These are phyloP conservation scores for Pseudocercospora pini-densiflorae DNA, from an alignment of 2,329 filamentous ascomycete genomes.

Conservation along the genomic window DNA sequence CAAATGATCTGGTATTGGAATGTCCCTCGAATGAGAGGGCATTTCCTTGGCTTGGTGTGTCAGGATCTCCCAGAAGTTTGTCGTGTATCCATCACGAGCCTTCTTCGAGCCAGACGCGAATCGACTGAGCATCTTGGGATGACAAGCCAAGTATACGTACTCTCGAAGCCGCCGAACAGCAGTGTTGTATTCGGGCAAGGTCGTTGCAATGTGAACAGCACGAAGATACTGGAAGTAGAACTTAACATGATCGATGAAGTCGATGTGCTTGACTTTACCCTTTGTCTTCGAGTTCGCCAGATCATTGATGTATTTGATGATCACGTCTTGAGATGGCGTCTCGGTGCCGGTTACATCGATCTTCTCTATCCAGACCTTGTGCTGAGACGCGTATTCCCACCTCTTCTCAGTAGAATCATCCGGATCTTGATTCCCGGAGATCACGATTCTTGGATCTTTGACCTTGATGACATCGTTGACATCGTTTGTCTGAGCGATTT, in stretches of 20 bases:
- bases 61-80: slow-evolving; percentile 4
- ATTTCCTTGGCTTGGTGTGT: neutral
- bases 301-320: no score
- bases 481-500: no score
- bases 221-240: neutral
- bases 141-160: neutral
- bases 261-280: neutral
- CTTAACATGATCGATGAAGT: neutral
- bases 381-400: no score
- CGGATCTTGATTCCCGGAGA: no score
- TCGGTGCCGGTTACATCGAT: no score
- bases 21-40: neutral
- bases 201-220: neutral
- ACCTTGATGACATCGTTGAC: no score
- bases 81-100: neutral
- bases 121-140: neutral
- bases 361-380: no score
- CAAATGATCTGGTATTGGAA: neutral
- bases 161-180: neutral
- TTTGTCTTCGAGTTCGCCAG: no score
- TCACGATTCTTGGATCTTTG: no score
- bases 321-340: no score
- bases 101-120: neutral
- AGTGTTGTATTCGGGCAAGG: neutral
- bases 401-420: no score